Base-by-base conservation (phyloP, 2,329 filamentous ascomycete species). In the Decorospora gaudefroyi region DNA sequence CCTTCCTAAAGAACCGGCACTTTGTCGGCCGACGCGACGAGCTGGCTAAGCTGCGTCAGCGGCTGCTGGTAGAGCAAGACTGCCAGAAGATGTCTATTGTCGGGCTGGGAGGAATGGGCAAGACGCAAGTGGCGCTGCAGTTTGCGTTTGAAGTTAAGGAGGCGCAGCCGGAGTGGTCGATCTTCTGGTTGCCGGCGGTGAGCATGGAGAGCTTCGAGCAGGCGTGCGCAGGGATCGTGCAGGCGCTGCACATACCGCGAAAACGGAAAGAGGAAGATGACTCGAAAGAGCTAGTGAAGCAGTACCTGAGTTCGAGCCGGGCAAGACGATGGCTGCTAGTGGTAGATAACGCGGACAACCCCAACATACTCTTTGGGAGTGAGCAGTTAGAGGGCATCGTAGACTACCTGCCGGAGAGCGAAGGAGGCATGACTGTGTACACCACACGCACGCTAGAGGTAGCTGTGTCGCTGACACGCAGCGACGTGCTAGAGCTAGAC, bases 101-200 rank as follows among this genome's bases (percentile, higher is more conserved):
- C 7, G 59, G 66, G 11, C 64, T 67, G 4, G 62, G 65, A 17
- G 61, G 65, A 8, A 50, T 51, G 0, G 64, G 65, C 32, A 70
- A 70, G 51, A 68, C 66, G 25, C 57, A 66, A 37, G 30, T 68
- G 3, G 65, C 54, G 17, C 49, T 70, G 22, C 47, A 60, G 29
- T 67, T 68, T 41, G 59, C 56, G 8, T 67, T 67, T 35, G 42
- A 0, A 6, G 50, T 64, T 0, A 53, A 53, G 21, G 36, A 64
- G 29, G 48, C 17, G 4, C 18, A 26, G 36, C 43, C 38, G 15
- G 53, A 48, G 1, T 46, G 37, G 28, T 59, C 55, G 1, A 48
- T 62, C 34, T 62, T 61, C 40, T 62, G 50, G 59, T 13, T 62
- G 33, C 35, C 55, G 36, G 59, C 51, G 19, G 28, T 49, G 8